Evolutionary conservation across 1,139 yeast genomes (phyloP), one percentile per base, ranked within the genome.

Genomic region (Saccharomyces hybrid): DNA sequence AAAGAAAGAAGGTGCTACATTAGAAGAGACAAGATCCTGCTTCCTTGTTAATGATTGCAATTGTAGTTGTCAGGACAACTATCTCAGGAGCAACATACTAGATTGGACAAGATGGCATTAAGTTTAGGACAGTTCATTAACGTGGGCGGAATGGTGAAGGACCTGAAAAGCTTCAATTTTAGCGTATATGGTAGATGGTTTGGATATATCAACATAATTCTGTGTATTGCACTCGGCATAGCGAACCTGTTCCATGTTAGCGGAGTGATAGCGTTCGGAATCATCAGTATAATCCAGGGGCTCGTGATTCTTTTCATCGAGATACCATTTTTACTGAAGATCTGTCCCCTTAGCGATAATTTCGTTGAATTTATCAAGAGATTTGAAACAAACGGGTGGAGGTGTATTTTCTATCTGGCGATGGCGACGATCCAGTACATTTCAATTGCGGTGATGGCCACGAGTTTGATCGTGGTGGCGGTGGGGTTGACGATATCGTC

Each of bases 341-440:
- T 93, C 51, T 93, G 98, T 72, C 97, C 99, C 28, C 79, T 95
- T 67, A 88, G 97, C 50, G 97, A 90, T 56, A 81, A 82, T 55
- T 89, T 93, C 77, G 78, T 91, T 73, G 64, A 76, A 70, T 78
- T 88, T 74, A 76, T 95, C 74, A 74, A 85, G 69, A 73, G 78
- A 70, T 81, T 88, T 77, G 83, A 86, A 76, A 79, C 82, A 53
- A 84, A 86, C 67, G 78, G 83, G 70, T 83, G 82, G 54, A 77
- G 91, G 56, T 82, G 83, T 8, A 75, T 77, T 1, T 83, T 85
- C 64, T 86, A 86, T 65, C 63, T 76, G 3, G 66, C 70, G 2
- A 86, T 85, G 85, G 93, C 96, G 13, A 81, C 80, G 5, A 78
- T 93, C 51, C 98, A 93, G 72, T 93, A 88, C 83, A 78, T 89